A percentile compares a stretch with the other conserved stretches of the same genome.
Conservation (phyloP, 768 basidiomycete genomes). For the Rhodotorula babjevae region DNA sequence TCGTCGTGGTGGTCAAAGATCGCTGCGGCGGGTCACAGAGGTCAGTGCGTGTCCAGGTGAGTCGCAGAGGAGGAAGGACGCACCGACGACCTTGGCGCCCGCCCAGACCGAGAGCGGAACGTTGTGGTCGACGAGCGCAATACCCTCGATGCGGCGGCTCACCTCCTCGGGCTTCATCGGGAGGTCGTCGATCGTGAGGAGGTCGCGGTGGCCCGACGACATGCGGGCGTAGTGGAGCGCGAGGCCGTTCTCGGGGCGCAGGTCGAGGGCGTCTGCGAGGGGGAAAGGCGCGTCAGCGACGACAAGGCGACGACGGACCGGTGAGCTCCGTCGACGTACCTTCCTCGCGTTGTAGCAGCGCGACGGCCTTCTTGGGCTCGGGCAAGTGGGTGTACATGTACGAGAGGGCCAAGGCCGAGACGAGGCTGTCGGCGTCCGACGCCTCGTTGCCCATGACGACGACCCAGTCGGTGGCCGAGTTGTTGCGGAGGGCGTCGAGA, state of each 20-base stretch:
- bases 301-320: background rate
- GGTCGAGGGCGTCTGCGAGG: constrained; percentile 28
- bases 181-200: constrained; percentile 38
- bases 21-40: background rate
- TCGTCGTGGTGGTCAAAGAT: constrained; percentile 37
- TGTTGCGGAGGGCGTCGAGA: constrained; percentile 16
- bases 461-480: constrained; percentile 22
- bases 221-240: constrained; percentile 27
- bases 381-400: constrained; percentile 27
- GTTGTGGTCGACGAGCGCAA: constrained; percentile 39
- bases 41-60: too few species aligned
- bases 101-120: constrained; percentile 19
- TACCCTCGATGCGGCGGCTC: constrained; percentile 33
- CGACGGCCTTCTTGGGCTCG: constrained; percentile 30
- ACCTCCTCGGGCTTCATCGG: constrained; percentile 37
- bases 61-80: background rate
- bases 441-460: constrained; percentile 38
- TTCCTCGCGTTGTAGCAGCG: constrained; percentile 32
- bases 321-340: background rate
- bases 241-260: constrained; percentile 32
- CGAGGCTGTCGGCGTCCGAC: constrained; percentile 22
- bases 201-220: constrained; percentile 26
- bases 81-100: constrained; percentile 4
- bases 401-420: constrained; percentile 20
- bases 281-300: background rate